phyloP scores from a whole-genome alignment of 2,329 filamentous ascomycete genomes.

The Pleochaeta shiraiana region DNA sequence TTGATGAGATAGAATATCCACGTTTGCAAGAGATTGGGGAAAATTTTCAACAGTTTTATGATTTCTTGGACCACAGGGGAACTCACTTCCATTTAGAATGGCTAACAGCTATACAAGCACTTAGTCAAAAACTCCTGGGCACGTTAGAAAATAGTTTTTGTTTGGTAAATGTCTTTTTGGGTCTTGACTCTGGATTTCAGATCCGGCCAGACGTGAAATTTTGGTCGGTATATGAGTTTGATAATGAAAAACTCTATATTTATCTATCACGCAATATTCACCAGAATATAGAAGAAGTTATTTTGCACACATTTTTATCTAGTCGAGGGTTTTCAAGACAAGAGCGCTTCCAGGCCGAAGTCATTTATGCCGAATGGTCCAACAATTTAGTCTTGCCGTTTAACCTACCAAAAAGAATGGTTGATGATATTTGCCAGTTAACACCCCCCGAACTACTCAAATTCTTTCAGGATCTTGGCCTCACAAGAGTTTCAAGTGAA shows the following conservation, averaged over 20 bases:
- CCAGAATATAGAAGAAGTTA: constrained; percentile 21
- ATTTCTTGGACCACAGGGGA: constrained; percentile 14
- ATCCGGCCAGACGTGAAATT: constrained; percentile 19
- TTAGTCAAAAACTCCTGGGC: constrained; percentile 8
- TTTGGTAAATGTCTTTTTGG: constrained; percentile 17
- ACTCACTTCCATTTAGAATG: constrained; percentile 9
- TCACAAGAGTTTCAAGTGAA: constrained; percentile 6
- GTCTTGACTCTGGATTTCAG: constrained; percentile 22
- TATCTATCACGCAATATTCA: constrained; percentile 22
- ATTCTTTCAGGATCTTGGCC: constrained; percentile 8
- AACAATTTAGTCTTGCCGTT: constrained; percentile 13
- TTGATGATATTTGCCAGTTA: constrained; percentile 22
- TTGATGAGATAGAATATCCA: constrained; percentile 12
- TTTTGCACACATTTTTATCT: constrained; percentile 26
- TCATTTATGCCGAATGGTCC: constrained; percentile 20
- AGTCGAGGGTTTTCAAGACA: constrained; percentile 21
- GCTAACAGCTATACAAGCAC: constrained; percentile 9
- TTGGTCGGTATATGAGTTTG: constrained; percentile 21
- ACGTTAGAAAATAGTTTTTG: constrained; percentile 15
- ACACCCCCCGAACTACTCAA: constrained; percentile 17
- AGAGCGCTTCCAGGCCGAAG: constrained; percentile 22
- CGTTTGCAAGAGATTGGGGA: constrained; percentile 14
- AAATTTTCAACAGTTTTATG: constrained; percentile 7
- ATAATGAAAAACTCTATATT: constrained; percentile 16
- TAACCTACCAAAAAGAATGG: constrained; percentile 18